Evolutionary conservation across 2,329 filamentous ascomycete genomes (phyloP).

Genomic region (Ophiostoma fasciatum): DNA sequence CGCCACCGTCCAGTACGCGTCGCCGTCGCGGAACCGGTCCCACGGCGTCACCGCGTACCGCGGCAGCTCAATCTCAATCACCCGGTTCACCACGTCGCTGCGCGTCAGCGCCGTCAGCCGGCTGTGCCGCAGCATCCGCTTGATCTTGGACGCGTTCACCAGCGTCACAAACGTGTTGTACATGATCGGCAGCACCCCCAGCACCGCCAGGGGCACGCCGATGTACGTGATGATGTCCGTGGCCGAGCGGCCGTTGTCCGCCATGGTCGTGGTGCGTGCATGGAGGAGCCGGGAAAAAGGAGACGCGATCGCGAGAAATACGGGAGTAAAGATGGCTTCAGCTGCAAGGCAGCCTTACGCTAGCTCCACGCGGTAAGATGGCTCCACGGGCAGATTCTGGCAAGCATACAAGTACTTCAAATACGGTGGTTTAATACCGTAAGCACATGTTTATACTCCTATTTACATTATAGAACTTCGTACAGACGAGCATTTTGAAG

Average conservation of each 20-base stretch:
- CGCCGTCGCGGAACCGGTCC: conserved; percentile 35
- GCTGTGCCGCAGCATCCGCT: conserved; percentile 39
- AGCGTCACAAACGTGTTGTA: conserved; percentile 50
- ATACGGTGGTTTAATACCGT: too few relatives aligned
- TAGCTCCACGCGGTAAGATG: conserved; percentile 2
- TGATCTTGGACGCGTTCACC: conserved; percentile 43
- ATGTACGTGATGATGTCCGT: conserved; percentile 22
- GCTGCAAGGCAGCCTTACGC: conserved; percentile 2
- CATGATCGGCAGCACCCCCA: conserved; percentile 43
- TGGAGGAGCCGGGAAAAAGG: too few relatives aligned
- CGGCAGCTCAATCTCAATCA: conserved; percentile 52
- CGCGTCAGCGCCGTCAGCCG: conserved; percentile 45
- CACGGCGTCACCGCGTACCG: conserved; percentile 48
- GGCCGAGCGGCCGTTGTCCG: conserved; percentile 11
- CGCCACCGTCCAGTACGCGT: conserved; percentile 43
- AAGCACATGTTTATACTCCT: too few relatives aligned
- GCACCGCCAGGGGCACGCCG: conserved; percentile 21
- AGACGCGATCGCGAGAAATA: too few relatives aligned
- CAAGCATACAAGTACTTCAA: background rate
- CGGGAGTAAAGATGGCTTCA: background rate
- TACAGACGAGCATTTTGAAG: too few relatives aligned
- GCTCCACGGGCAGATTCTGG: background rate
- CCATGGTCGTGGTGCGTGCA: too few relatives aligned
- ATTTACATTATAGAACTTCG: too few relatives aligned
- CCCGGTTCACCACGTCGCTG: conserved; percentile 47